phyloP scores from a whole-genome alignment of 2,329 filamentous ascomycete genomes.

The Xylaria sp. region DNA sequence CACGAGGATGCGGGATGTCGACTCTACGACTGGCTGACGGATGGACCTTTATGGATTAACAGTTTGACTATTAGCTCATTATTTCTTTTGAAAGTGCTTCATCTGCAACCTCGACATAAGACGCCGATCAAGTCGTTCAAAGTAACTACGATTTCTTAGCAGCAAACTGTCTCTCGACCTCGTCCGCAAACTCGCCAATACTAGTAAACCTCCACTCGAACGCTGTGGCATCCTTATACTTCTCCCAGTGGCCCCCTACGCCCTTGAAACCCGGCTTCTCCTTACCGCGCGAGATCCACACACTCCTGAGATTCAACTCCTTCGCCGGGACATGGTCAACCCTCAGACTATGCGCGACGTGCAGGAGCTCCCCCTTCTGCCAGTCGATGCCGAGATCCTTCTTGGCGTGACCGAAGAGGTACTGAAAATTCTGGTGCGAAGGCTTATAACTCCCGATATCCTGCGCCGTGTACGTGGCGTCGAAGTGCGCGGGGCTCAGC shows the following conservation, averaged over 20 bases:
- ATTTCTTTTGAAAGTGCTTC: background rate
- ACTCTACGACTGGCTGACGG: background rate
- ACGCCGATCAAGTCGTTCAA: background rate
- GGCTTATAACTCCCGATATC: conserved; percentile 80
- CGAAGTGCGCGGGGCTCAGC: conserved; percentile 64
- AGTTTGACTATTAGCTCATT: background rate
- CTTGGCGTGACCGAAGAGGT: conserved; percentile 66
- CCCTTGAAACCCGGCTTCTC: conserved; percentile 44
- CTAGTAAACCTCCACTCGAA: conserved; percentile 54
- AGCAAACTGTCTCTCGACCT: conserved; percentile 54
- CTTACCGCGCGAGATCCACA: conserved; percentile 71
- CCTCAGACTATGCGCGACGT: conserved; percentile 74
- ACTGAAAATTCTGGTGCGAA: conserved; percentile 69
- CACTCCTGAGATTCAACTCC: conserved; percentile 66
- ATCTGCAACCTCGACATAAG: background rate
- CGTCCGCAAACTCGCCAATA: conserved; percentile 53
- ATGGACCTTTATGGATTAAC: background rate
- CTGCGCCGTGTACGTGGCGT: conserved; percentile 74
- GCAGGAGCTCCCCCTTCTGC: conserved; percentile 66
- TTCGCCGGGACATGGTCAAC: conserved; percentile 75
- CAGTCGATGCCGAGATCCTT: conserved; percentile 62
- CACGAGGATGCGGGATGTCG: conserved; percentile 30
- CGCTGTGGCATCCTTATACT: conserved; percentile 46
- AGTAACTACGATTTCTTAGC: conserved; percentile 37
- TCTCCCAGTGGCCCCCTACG: conserved; percentile 33